Conservation (phyloP, 805 yeast species). For the Groenewaldozyma tartarivorans region DNA sequence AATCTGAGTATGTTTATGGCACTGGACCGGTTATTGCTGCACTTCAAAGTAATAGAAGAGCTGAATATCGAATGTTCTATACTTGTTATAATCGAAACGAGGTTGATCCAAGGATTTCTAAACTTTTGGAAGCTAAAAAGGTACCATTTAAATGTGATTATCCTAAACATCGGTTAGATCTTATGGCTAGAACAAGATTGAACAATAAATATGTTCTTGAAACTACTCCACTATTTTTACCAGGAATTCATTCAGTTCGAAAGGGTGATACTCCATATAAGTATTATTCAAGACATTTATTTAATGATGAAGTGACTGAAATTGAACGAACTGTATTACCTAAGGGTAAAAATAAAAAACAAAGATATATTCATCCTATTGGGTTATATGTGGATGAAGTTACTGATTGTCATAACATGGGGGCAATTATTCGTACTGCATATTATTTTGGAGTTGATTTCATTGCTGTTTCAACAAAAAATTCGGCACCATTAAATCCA, state of each 20-base stretch:
- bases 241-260: constrained; percentile 17
- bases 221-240: constrained; percentile 41
- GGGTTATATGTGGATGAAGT: constrained; percentile 72
- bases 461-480: constrained; percentile 55
- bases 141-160: constrained; percentile 30
- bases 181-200: constrained; percentile 54
- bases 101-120: constrained; percentile 34
- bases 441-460: constrained; percentile 78
- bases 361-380: constrained; percentile 36
- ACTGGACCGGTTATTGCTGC: constrained; percentile 69
- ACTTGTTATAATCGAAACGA: constrained; percentile 33
- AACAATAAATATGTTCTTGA: constrained; percentile 76
- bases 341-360: not conserved
- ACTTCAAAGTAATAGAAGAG: constrained; percentile 44
- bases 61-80: constrained; percentile 38
- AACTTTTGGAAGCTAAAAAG: constrained; percentile 37
- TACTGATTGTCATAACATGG: constrained; percentile 80
- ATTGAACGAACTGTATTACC: not conserved
- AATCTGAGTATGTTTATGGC: constrained; percentile 55
- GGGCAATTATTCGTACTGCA: constrained; percentile 73
- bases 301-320: not conserved
- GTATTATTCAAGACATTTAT: constrained; percentile 23
- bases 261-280: not conserved
- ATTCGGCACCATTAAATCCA: constrained; percentile 69
- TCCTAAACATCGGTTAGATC: constrained; percentile 43